Base-by-base conservation (phyloP, 148 eudicot species). In the Fagopyrum tataricum region DNA sequence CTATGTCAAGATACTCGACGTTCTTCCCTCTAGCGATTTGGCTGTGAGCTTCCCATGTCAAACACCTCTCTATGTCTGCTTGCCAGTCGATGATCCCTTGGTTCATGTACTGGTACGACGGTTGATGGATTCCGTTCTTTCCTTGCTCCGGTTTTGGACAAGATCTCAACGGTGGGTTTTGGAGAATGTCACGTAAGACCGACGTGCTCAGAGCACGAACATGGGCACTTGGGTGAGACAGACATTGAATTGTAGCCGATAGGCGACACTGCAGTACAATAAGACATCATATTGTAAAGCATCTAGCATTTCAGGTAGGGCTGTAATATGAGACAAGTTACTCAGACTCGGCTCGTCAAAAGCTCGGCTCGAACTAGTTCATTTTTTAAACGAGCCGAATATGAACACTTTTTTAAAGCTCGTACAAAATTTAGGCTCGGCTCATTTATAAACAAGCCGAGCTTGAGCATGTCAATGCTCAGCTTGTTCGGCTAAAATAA, bases 181-280 rank as follows among this genome's bases (percentile, higher is more conserved):
- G 90, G 61, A 87, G 77, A 75, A 95, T 90, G 73, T 91, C 96
- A 58, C 96, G 96, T 46, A 95, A 90, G 77, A 95, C 97, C 5
- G 99, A 95, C 15, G 81, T 91, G 84, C 99, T 95, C 14, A 90
- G 92, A 72, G 99, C 92, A 53, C 99, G 97, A 7, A 95, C 96
- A 73, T 84, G 97, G 48, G 99, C 99, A 71, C 97, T 95, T 47
- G 97, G 99, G 79, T 91, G 99, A 78, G 96, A 95, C 21, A 95
- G 85, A 78, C 99, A 95, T 24, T 88, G 88, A n/a, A 88, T 79
- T 11, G 96, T 95, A 7, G 99, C 93, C 64, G 99, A 87, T 59
- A 95, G 83, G 67, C 99, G 99, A 77, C 99, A 91, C 99, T 95
- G 96, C 82, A 86, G 7, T 17, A 40, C 9, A 13, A 44, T 70